Evolutionary conservation across 805 yeast genomes (phyloP).

Genomic region (Metschnikowia amazonensis): DNA sequence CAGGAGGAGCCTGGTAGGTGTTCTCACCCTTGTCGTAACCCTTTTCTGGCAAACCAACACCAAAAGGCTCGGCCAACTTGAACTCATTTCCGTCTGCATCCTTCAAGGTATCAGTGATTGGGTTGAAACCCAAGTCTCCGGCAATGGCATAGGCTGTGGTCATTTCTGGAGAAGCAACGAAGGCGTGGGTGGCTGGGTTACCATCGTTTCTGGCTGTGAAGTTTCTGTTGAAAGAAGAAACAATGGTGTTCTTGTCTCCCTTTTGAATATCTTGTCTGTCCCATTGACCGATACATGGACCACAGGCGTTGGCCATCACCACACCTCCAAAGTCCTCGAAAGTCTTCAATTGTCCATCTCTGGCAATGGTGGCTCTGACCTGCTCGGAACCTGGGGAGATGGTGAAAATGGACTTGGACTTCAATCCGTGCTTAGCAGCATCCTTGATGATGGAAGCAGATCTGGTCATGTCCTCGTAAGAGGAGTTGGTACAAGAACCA

Average conservation of each 20-base stretch:
- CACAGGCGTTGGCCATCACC: conserved; percentile 96
- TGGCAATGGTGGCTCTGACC: conserved; percentile 95
- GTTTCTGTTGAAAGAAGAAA: conserved; percentile 96
- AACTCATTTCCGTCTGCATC: conserved; percentile 89
- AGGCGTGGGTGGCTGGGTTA: conserved; percentile 95
- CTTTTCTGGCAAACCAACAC: conserved; percentile 81
- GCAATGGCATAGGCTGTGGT: conserved; percentile 94
- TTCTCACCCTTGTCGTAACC: conserved; percentile 94
- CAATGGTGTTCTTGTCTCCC: conserved; percentile 94
- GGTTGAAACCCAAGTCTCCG: conserved; percentile 96
- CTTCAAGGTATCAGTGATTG: conserved; percentile 83
- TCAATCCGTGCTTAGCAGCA: conserved; percentile 87
- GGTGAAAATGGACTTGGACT: conserved; percentile 86
- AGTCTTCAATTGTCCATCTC: conserved; percentile 88
- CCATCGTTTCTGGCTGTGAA: conserved; percentile 98
- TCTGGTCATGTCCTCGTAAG: conserved; percentile 97
- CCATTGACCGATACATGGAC: conserved; percentile 99
- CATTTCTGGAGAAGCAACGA: conserved; percentile 95
- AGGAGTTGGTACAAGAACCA: conserved; percentile 98
- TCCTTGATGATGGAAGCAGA: conserved; percentile 89
- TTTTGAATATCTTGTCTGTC: conserved; percentile 89
- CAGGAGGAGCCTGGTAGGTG: conserved; percentile 97
- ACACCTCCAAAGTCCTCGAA: conserved; percentile 90
- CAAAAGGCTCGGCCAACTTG: conserved; percentile 80
- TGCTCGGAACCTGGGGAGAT: conserved; percentile 99